phyloP scores from a whole-genome alignment of 768 basidiomycete species.

The Pulveroboletus sp. region DNA sequence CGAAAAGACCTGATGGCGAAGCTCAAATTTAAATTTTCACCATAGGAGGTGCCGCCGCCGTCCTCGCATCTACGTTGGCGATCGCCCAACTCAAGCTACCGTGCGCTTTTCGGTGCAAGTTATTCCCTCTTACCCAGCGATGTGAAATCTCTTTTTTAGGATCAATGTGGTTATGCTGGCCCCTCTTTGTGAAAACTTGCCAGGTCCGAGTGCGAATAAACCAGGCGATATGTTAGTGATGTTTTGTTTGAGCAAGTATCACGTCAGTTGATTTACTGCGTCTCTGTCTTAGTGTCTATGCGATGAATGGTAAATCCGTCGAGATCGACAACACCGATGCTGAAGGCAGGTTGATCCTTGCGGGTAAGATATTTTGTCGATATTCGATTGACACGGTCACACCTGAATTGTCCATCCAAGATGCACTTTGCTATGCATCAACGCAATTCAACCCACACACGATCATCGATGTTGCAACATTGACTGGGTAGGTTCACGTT shows the following conservation, averaged over 20 bases:
- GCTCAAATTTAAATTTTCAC: background rate
- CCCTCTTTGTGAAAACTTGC: too few species aligned
- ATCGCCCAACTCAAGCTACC: constrained; percentile 80
- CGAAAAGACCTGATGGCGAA: background rate
- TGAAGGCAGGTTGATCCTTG: constrained; percentile 18
- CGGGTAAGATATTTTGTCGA: too few species aligned
- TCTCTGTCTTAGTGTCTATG: constrained; percentile 51
- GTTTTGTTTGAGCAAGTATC: background rate
- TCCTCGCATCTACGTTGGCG: constrained; percentile 66
- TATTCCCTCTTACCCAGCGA: background rate
- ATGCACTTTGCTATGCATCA: too few species aligned
- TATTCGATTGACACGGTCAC: too few species aligned
- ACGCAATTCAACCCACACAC: too few species aligned
- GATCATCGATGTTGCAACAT: too few species aligned
- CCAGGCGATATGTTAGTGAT: constrained; percentile 75
- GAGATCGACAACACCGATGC: constrained; percentile 89
- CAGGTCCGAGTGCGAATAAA: constrained; percentile 47
- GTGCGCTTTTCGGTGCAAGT: constrained; percentile 37
- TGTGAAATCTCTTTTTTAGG: constrained; percentile 30
- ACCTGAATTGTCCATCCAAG: too few species aligned
- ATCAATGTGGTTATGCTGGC: constrained; percentile 62
- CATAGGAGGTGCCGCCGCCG: constrained; percentile 72
- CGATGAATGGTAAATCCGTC: constrained; percentile 85
- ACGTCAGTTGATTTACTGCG: background rate
- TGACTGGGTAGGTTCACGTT: too few species aligned